Evolutionary conservation across 768 basidiomycete genomes (phyloP), one percentile per base, ranked within the genome.

Genomic region (Infundibulicybe gibba): DNA sequence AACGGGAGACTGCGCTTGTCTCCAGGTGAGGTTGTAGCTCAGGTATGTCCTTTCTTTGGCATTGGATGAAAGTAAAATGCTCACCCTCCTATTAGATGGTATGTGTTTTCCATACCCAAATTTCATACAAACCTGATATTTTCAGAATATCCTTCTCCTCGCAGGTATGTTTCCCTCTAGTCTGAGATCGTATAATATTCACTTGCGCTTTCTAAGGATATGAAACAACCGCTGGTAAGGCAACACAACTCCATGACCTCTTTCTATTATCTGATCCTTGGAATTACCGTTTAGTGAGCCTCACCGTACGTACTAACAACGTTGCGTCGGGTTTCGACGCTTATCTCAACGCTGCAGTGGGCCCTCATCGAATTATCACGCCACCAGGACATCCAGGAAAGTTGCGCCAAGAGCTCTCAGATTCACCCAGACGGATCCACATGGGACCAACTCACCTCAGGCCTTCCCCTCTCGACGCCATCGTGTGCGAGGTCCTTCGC

Each of bases 131-230:
- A 37, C 21, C 20, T 50, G 62, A 62, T 38, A 3, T 15, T 38
- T 38, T 14, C 61, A 67, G 58, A 72, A 70, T 44, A 58, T 67
- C 5, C 56, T 72, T 10, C 58, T 73, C 33, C 42, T 71, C 32
- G 64, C 64, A 14, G 71, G 69, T 10, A 8, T 15, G 44, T 39
- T n/a, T n/a, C 10, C 14, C 14, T 46, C 13, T 16, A 13, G 15
- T 14, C 14, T 46, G 25, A 2, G 20, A 12, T 6, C 16, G 19
- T 11, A 15, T 33, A 14, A 10, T 14, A 15, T 21, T 30, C n/a
- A 17, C n/a, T 13, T 32, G 41, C 25, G n/a, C 16, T 42, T 38
- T 38, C 10, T 38, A 6, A 25, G 58, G 58, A 21, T 59, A 59
- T 14, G 57, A 59, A 35, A 55, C 57, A 6, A 58, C 57, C 14